Conservation (phyloP, 2,329 filamentous ascomycete genomes). For the Waltergamsia citrina region DNA sequence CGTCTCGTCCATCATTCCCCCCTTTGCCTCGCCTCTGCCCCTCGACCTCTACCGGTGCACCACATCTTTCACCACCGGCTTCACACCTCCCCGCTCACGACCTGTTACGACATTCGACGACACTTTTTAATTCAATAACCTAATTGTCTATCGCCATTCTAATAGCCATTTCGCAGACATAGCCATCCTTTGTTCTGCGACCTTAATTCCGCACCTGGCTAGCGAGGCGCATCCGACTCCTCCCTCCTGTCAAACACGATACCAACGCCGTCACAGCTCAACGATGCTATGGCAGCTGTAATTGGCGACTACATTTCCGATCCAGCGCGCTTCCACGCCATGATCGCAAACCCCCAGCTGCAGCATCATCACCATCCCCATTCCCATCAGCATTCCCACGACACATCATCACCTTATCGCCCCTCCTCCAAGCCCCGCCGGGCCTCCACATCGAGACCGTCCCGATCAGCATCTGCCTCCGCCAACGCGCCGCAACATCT, state of each 20-base stretch:
- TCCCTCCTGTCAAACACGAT: too few species aligned
- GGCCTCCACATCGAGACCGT: conserved; percentile 3
- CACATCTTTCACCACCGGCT: too few species aligned
- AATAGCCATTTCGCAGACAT: too few species aligned
- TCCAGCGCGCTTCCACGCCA: conserved; percentile 60
- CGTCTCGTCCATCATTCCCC: not conserved
- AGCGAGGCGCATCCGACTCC: too few species aligned
- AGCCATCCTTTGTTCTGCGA: not conserved
- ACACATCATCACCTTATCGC: conserved; percentile 19
- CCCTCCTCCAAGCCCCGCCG: conserved; percentile 7
- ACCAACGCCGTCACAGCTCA: too few species aligned
- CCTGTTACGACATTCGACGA: too few species aligned
- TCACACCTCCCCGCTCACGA: too few species aligned
- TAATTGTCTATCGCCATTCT: too few species aligned
- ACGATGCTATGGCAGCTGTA: conserved; percentile 57
- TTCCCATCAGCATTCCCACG: conserved; percentile 10
- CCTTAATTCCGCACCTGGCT: too few species aligned
- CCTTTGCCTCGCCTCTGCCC: not conserved
- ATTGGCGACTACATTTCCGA: conserved; percentile 67
- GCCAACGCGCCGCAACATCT: not conserved
- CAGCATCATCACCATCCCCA: conserved; percentile 34
- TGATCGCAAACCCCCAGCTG: conserved; percentile 46
- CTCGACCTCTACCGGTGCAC: too few species aligned
- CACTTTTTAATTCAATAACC: too few species aligned
- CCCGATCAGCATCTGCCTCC: not conserved